Percentiles rank a stretch among this genome's conserved stretches.
phyloP scores from a whole-genome alignment of 176 grass and related monocot genomes.

The Dendrocalamus sinicus region DNA sequence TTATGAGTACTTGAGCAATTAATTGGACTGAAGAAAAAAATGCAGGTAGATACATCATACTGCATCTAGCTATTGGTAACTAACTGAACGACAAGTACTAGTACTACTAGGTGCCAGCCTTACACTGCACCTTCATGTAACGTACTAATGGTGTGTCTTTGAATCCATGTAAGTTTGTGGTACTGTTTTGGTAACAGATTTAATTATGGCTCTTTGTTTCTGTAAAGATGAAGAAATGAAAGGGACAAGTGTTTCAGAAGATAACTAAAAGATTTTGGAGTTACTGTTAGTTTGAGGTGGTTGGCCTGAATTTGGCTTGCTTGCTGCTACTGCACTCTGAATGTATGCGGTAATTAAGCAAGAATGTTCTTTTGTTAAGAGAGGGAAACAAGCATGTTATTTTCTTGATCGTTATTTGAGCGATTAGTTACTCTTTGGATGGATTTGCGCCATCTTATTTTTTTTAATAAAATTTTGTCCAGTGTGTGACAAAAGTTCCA shows the following conservation, averaged over 20 bases:
- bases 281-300: conserved; percentile 1
- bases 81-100: conserved; percentile 46
- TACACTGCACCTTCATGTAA: conserved; percentile 11
- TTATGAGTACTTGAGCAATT: conserved; percentile 22
- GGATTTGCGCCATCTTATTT: not conserved
- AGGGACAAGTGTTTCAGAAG: not conserved
- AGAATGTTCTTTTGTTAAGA: conserved; percentile 25
- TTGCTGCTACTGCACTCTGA: not conserved
- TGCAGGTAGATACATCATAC: not conserved
- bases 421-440: conserved; percentile 21
- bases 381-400: conserved; percentile 26
- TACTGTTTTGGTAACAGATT: not conserved
- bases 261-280: not conserved
- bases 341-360: not conserved
- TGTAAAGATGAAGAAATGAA: not conserved
- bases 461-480: not conserved
- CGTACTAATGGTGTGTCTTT: conserved; percentile 31
- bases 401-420: conserved; percentile 33
- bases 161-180: conserved; percentile 17
- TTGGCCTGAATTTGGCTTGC: conserved; percentile 11
- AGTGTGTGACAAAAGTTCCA: conserved; percentile 33
- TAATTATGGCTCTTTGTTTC: not conserved
- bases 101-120: not conserved
- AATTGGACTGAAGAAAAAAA: conserved; percentile 39
- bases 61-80: conserved; percentile 22